A percentile compares a stretch with the other conserved stretches of the same genome.
These are phyloP conservation scores for Heritiera fomes DNA, from an alignment of 345 rosid genomes.

Conservation along the genomic window DNA sequence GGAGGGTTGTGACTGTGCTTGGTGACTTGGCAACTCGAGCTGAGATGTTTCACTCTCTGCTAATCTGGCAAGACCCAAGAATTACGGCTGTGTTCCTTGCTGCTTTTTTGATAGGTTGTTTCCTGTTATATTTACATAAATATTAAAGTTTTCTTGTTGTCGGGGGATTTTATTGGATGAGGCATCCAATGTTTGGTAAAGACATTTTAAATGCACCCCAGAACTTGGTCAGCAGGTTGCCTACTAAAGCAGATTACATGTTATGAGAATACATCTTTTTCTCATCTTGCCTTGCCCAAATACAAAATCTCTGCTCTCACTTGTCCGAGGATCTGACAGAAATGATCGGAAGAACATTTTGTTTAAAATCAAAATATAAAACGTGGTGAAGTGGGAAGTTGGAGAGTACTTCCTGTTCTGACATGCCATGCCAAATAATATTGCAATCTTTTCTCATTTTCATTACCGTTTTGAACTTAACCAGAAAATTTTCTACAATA, in stretches of 20 bases:
- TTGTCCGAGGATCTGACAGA: no score
- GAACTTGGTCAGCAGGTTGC: constrained; percentile 35
- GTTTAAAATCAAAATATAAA: no score
- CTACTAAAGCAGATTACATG: constrained; percentile 28
- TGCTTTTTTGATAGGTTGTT: constrained; percentile 22
- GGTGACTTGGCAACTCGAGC: constrained; percentile 43
- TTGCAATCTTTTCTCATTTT: no score
- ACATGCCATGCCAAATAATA: no score
- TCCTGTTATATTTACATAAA: background rate
- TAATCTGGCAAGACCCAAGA: constrained; percentile 41
- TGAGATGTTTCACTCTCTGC: constrained; percentile 32
- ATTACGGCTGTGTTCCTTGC: constrained; percentile 30
- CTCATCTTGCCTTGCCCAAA: no score
- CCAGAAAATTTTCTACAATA: no score
- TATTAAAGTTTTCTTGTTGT: background rate
- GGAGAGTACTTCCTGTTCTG: no score
- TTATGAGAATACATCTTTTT: constrained; percentile 4
- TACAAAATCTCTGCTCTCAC: no score
- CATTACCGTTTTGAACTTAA: no score
- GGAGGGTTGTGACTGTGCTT: constrained; percentile 26
- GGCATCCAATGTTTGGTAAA: constrained; percentile 14
- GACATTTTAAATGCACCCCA: constrained; percentile 12
- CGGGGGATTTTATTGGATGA: constrained; percentile 16
- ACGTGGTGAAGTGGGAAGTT: no score
- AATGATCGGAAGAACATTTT: no score